These are phyloP conservation scores for Euphorbia peplus DNA, from an alignment of 345 rosid genomes.

Conservation along the genomic window DNA sequence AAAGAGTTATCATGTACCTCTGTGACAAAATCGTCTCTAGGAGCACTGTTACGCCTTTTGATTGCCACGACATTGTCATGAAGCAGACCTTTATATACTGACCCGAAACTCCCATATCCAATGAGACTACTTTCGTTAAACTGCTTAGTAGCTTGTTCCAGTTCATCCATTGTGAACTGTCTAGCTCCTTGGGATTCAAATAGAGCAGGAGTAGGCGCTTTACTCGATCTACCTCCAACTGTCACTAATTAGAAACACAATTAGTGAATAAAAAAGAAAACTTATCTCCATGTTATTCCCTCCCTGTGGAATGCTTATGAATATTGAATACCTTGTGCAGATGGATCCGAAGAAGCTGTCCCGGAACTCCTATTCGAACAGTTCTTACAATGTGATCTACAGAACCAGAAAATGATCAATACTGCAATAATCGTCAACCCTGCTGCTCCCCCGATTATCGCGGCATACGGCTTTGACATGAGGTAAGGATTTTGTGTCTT, in stretches of 20 bases:
- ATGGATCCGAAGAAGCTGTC: constrained; percentile 59
- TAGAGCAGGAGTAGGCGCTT: constrained; percentile 26
- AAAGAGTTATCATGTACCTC: constrained; percentile 39
- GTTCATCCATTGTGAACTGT: constrained; percentile 52
- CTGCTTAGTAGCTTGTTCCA: constrained; percentile 53
- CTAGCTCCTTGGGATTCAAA: constrained; percentile 32
- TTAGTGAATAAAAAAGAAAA: background rate
- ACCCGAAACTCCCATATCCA: constrained; percentile 57
- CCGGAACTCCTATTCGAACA: constrained; percentile 40
- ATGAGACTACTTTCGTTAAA: constrained; percentile 44
- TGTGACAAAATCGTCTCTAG: constrained; percentile 37
- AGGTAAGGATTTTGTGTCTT: background rate
- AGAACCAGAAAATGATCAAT: constrained; percentile 36
- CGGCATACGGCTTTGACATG: constrained; percentile 41
- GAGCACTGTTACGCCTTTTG: constrained; percentile 44
- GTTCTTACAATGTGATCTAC: constrained; percentile 34
- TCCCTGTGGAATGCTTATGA: constrained; percentile 28
- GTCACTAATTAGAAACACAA: constrained; percentile 9
- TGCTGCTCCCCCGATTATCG: constrained; percentile 40
- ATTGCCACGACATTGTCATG: constrained; percentile 48
- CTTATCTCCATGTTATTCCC: constrained; percentile 5
- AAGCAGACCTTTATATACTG: constrained; percentile 49
- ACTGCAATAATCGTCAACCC: constrained; percentile 36
- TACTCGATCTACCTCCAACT: constrained; percentile 37
- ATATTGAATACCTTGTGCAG: constrained; percentile 45